Conservation (phyloP, 352 stramenopile species). For the Phytophthora quininea region DNA sequence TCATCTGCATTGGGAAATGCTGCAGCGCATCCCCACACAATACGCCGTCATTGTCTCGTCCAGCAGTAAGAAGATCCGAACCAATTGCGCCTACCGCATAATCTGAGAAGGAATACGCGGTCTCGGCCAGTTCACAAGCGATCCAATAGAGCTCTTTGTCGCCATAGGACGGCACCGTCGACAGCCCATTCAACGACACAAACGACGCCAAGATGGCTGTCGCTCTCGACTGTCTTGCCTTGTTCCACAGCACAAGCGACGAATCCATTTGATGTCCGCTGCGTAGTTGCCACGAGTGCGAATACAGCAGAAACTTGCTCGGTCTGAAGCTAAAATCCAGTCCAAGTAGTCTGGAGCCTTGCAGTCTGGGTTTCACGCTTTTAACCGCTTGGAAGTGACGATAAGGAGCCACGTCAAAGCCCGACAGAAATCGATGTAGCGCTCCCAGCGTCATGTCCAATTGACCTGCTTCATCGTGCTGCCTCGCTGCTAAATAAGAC, state of each 20-base stretch:
- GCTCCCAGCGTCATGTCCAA: not conserved
- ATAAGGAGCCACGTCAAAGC: slow-evolving; percentile 43
- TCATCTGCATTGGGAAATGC: slow-evolving; percentile 38
- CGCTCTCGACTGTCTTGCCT: slow-evolving; percentile 40
- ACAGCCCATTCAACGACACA: slow-evolving; percentile 32
- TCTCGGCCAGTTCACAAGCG: slow-evolving; percentile 57
- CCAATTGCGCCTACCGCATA: slow-evolving; percentile 37
- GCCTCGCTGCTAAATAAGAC: slow-evolving; percentile 34
- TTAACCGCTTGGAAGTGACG: not conserved
- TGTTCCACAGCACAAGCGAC: slow-evolving; percentile 55
- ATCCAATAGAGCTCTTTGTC: slow-evolving; percentile 66
- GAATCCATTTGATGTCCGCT: slow-evolving; percentile 60
- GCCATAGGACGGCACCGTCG: slow-evolving; percentile 38
- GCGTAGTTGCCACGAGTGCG: slow-evolving; percentile 42
- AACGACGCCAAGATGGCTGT: slow-evolving; percentile 55
- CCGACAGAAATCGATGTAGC: slow-evolving; percentile 39
- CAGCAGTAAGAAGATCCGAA: slow-evolving; percentile 22
- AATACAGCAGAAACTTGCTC: slow-evolving; percentile 39
- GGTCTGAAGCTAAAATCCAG: slow-evolving; percentile 37
- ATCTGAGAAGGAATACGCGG: slow-evolving; percentile 51
- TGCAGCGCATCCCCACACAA: slow-evolving; percentile 57
- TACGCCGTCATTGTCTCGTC: slow-evolving; percentile 25
- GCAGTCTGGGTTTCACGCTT: not conserved
- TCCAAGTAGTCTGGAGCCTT: slow-evolving; percentile 6
- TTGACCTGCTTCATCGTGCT: not conserved